Percentiles rank a stretch among this genome's conserved stretches.
Conservation (phyloP, 768 basidiomycete species). For the Tricholoma saponaceum region DNA sequence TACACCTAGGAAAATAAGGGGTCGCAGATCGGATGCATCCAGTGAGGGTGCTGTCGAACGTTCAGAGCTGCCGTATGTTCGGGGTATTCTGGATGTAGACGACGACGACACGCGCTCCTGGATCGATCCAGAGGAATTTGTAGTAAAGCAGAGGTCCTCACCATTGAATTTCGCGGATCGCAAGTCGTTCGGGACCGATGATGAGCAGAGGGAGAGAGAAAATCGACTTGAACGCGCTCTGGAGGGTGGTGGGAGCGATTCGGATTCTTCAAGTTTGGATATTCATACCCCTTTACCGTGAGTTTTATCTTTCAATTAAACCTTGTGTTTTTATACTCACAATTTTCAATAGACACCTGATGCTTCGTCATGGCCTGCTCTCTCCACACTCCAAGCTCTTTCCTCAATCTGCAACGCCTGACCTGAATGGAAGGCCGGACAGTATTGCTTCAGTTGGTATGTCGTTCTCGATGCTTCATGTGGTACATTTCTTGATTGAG, state of each 20-base stretch:
- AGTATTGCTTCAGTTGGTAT: conserved; percentile 31
- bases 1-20: background rate
- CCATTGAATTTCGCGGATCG: background rate
- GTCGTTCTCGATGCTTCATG: conserved; percentile 3
- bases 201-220: background rate
- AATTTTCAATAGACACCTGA: conserved; percentile 43
- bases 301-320: conserved; percentile 29
- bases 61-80: background rate
- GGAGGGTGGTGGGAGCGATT: conserved; percentile 36
- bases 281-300: conserved; percentile 67
- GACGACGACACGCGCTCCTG: conserved; percentile 18
- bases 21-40: background rate
- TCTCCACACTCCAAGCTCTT: conserved; percentile 64
- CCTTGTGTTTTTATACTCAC: too few species aligned
- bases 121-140: conserved; percentile 20
- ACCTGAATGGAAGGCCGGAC: conserved; percentile 14
- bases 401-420: conserved; percentile 19
- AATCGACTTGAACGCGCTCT: conserved; percentile 8
- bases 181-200: background rate
- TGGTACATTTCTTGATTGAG: background rate
- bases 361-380: conserved; percentile 63
- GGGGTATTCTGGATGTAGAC: background rate
- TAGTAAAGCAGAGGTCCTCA: conserved; percentile 1
- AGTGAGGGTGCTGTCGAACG: background rate
- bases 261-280: conserved; percentile 66